A percentile compares a stretch with the other conserved stretches of the same genome.
Conservation (phyloP, 495 filamentous ascomycete genomes). For the Alectoria sarmentosa region DNA sequence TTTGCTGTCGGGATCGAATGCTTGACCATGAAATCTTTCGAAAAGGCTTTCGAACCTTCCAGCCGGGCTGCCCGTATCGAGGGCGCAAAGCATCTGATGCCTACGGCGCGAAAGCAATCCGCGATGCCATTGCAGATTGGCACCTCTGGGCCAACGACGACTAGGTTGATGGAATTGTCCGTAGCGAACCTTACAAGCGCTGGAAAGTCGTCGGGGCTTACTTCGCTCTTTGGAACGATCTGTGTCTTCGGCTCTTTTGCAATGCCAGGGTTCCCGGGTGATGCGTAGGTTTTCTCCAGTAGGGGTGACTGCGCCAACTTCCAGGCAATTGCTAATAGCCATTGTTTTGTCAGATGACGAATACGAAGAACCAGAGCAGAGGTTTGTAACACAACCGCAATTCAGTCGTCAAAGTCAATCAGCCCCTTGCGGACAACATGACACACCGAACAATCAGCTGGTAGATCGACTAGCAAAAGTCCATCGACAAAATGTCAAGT, state of each 20-base stretch:
- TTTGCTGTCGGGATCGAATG: slow-evolving; percentile 84
- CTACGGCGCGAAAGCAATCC: slow-evolving; percentile 64
- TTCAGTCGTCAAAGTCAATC: too few species aligned
- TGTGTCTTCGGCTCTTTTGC: slow-evolving; percentile 57
- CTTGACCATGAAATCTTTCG: slow-evolving; percentile 96
- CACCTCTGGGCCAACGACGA: slow-evolving; percentile 86
- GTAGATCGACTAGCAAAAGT: too few species aligned
- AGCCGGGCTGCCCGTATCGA: slow-evolving; percentile 77
- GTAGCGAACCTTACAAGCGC: slow-evolving; percentile 68
- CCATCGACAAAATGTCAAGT: too few species aligned
- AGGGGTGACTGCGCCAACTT: slow-evolving; percentile 75
- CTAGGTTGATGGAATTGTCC: slow-evolving; percentile 68
- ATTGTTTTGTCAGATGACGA: too few species aligned
- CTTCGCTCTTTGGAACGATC: slow-evolving; percentile 58
- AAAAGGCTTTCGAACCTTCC: slow-evolving; percentile 95
- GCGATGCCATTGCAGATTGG: slow-evolving; percentile 90
- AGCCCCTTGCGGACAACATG: too few species aligned
- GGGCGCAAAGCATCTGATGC: slow-evolving; percentile 82
- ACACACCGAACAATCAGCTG: too few species aligned
- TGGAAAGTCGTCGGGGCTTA: slow-evolving; percentile 68
- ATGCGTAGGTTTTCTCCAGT: slow-evolving; percentile 9
- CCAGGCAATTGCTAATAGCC: too few species aligned
- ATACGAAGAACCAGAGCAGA: too few species aligned
- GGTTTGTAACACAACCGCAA: too few species aligned
- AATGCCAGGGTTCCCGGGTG: slow-evolving; percentile 84